These are phyloP conservation scores for Grifola frondosa DNA, from an alignment of 1,284 basidiomycete genomes.

Conservation along the genomic window DNA sequence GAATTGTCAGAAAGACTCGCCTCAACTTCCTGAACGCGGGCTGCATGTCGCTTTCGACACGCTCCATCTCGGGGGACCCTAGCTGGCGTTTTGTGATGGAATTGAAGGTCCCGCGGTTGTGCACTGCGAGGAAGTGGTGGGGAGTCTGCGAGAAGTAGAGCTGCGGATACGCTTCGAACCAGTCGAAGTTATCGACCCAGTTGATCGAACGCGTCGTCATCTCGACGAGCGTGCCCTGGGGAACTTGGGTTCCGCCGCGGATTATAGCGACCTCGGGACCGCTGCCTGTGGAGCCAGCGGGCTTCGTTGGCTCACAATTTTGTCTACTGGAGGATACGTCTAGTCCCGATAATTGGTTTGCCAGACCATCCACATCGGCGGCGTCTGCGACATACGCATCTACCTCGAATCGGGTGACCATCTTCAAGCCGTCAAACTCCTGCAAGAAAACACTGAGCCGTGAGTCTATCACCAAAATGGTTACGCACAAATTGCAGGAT, in stretches of 20 bases:
- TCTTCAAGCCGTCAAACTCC: constrained; percentile 27
- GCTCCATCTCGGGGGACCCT: constrained; percentile 32
- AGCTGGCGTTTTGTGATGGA: constrained; percentile 40
- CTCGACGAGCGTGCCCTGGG: constrained; percentile 47
- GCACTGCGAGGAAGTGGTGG: constrained; percentile 47
- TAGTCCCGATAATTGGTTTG: constrained; percentile 30
- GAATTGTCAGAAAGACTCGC: constrained; percentile 39
- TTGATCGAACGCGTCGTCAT: constrained; percentile 42
- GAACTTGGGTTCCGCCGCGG: constrained; percentile 39
- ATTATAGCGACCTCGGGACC: constrained; percentile 21
- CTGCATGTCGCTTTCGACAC: constrained; percentile 30
- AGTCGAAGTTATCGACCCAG: constrained; percentile 34
- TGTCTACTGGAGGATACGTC: constrained; percentile 23
- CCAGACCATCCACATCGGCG: constrained; percentile 36
- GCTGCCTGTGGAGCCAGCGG: too few relatives aligned
- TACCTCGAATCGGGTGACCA: constrained; percentile 31
- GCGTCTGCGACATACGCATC: constrained; percentile 26
- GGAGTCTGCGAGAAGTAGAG: constrained; percentile 56
- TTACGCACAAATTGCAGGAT: constrained; percentile 51
- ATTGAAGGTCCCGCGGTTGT: constrained; percentile 44
- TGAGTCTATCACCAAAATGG: too few relatives aligned
- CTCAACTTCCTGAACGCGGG: constrained; percentile 40
- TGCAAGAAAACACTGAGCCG: too few relatives aligned
- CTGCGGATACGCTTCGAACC: constrained; percentile 49
- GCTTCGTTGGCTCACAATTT: too few relatives aligned